Base-by-base conservation (phyloP, 352 stramenopile genomes). In the Phytophthora pini region DNA sequence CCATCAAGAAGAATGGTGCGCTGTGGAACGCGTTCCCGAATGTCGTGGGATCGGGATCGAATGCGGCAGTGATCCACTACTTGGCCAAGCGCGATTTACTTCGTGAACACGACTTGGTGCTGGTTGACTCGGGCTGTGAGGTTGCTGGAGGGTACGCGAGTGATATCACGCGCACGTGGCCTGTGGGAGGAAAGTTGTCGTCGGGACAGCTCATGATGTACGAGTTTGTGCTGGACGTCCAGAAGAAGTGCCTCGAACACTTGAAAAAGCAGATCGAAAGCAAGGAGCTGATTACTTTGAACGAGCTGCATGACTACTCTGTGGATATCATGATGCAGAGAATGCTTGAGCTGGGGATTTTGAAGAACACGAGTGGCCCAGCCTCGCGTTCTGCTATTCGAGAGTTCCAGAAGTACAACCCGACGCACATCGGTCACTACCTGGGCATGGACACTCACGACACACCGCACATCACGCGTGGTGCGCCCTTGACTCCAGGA, bases 11-110 rank as follows among this genome's bases (percentile, higher is more conserved):
- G 36, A 88, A 93, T 47, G 87, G 87, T 7, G 84, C 87, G 31
- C 64, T 90, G 5, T 92, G 84, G 76, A 90, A 89, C 39, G 88
- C 87, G 47, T 95, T 95, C 61, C 87, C 87, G 38, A 91, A 88
- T 32, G 87, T 95, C n/a, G 87, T 95, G 13, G 87, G 84, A 5
- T 76, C 81, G 1, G 87, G 87, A 24, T 59, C 81, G 2, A 95
- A 95, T 58, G 87, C 83, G n/a, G 84, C 87, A 2, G 80, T 95
- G 26, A 92, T 95, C 54, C 87, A 95, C 64, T 95, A 95, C 57
- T 62, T 95, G 9, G 65, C 83, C 3, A 95, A 95, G 67, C 81
- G 87, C 27, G 76, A 80, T 34, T 48, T 92, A 46, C 61, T 95
- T 0, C 47, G 70, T 2, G 36, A 76, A 8, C 56, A 89, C 32